These are phyloP conservation scores for Protomyces lactucae-debilis DNA, from an alignment of 1,139 yeast genomes.

Conservation along the genomic window DNA sequence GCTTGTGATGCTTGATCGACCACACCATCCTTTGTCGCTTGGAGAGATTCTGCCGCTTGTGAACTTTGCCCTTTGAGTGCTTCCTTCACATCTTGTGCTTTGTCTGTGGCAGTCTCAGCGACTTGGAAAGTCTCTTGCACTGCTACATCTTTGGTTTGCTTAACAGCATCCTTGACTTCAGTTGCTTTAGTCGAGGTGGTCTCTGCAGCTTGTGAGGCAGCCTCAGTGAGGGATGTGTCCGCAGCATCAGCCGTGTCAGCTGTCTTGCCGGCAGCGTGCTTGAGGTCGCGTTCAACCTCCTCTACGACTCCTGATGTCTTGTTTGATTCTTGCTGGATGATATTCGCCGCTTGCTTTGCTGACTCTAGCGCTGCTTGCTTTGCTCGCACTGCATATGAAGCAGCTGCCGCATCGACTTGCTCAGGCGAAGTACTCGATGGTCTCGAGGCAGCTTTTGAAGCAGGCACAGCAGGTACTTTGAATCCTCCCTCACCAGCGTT, in stretches of 20 bases:
- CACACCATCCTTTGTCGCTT: not conserved
- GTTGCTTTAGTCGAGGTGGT: not conserved
- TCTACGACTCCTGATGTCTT: not conserved
- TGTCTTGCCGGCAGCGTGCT: not conserved
- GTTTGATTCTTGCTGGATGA: not conserved
- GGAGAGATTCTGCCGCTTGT: not conserved
- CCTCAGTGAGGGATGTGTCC: not conserved
- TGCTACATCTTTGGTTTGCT: not conserved
- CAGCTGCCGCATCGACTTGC: not conserved
- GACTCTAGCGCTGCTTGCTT: conserved; percentile 2
- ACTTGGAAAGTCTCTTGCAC: not conserved
- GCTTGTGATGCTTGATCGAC: not conserved
- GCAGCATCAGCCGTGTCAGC: not conserved
- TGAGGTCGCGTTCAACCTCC: not conserved
- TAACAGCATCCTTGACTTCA: not conserved
- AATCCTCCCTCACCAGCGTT: not conserved
- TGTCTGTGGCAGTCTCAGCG: not conserved
- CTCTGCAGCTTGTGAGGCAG: not conserved
- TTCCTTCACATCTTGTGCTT: not conserved
- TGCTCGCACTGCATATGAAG: conserved; percentile 7
- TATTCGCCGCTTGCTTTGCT: not conserved
- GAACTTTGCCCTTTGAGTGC: not conserved
- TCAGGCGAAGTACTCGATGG: not conserved
- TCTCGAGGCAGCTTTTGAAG: not conserved
- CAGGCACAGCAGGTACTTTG: conserved; percentile 8